Evolutionary conservation across 2,329 filamentous ascomycete species (phyloP), one percentile per base, ranked within the genome.

Genomic region (Penicillium sp.): DNA sequence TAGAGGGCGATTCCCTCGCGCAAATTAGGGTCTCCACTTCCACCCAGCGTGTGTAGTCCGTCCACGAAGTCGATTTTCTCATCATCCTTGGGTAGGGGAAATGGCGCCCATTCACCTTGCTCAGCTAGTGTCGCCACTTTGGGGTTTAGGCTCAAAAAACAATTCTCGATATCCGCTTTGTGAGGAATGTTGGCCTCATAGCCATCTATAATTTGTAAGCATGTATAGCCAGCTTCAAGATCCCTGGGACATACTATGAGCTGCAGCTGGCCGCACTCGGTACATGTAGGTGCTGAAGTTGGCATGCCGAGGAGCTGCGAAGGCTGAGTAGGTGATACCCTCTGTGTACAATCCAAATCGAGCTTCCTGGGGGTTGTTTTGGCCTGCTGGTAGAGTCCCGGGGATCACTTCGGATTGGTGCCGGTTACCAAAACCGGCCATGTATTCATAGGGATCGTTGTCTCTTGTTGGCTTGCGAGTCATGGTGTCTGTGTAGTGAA

Each of bases 61-160:
- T 84, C 79, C 19, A 84, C 78, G 77, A 82, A 85, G 64, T 85
- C 82, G 3, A 82, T 80, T 9, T 74, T 78, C 66, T 82, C 78
- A 26, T 57, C 45, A 2, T 62, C 61, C 9, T 55, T 51, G 56
- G 83, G 81, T 16, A 83, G 66, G 42, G 82, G 79, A 61, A 84
- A 84, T 0, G 81, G 80, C 50, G 82, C 78, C 82, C 81, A 84
- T 69, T 81, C 76, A 6, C 82, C 74, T 65, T 84, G 81, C 54
- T 83, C 82, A 3, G 81, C 81, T 4, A 69, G 54, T 19, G 83
- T 55, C n/a, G 16, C n/a, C 35, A 39, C 35, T 19, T 39, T 39
- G 35, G 35, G 35, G 16, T 39, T 39, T 7, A 39, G n/a, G 8
- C n/a, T 39, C n/a, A 39, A 39, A 39, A 39, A 39, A 8, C 35